These are phyloP conservation scores for Sporobolomyces phaffii DNA, from an alignment of 768 basidiomycete genomes.

Conservation along the genomic window DNA sequence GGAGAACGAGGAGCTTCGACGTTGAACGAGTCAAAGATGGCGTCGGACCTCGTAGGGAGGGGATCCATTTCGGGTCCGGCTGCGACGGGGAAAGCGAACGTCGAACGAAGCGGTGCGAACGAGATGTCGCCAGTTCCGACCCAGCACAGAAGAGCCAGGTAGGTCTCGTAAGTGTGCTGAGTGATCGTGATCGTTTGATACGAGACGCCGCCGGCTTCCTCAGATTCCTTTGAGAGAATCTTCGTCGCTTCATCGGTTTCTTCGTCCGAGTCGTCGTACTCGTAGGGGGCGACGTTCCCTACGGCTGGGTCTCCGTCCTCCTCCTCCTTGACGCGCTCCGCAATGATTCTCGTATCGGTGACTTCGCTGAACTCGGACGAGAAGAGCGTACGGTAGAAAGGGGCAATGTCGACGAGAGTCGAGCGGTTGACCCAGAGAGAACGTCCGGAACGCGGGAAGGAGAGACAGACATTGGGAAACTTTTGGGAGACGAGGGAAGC, in stretches of 20 bases:
- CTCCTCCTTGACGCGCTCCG: no score
- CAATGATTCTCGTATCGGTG: no score
- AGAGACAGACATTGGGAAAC: background rate
- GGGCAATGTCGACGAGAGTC: background rate
- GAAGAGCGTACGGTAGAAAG: no score
- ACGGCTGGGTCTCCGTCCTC: no score
- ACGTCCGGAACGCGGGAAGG: background rate
- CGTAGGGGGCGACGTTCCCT: background rate
- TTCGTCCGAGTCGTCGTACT: constrained; percentile 18
- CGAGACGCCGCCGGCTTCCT: background rate
- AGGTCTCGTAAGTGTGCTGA: background rate
- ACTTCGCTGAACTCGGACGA: no score
- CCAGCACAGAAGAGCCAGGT: background rate
- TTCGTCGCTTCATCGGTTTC: background rate
- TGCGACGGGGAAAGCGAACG: background rate
- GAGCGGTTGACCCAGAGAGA: background rate
- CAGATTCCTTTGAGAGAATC: background rate
- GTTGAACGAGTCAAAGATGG: no score
- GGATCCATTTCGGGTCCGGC: background rate
- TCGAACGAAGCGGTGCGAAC: background rate
- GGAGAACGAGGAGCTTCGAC: background rate
- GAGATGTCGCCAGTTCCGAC: background rate
- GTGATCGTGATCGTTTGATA: background rate
- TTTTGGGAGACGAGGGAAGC: no score
- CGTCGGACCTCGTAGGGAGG: background rate